Base-by-base conservation (phyloP, 176 grass and related monocot genomes). In the Musa itinerans region DNA sequence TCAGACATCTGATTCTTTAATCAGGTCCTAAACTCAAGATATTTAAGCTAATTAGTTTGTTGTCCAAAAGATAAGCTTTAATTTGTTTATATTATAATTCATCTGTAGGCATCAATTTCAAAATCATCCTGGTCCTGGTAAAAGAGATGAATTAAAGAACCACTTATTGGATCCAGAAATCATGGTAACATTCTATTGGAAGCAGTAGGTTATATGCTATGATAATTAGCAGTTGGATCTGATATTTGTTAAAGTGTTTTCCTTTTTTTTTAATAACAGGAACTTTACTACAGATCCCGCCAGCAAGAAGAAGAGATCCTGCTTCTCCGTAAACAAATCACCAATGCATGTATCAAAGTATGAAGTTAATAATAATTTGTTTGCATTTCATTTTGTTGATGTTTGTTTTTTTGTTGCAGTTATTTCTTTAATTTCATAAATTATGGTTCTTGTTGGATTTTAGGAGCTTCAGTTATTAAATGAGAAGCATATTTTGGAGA, bases 401-500 rank as follows among this genome's bases (percentile, higher is more conserved):
- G 17, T 63, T 15, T 27, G 22, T 51, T 81, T 43, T 43, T 43
- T 23, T 17, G 24, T 51, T 74, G 16, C 2, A 58, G 81, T 72
- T 76, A 14, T 63, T 78, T 5, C 58, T 43, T 52, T 81, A 82
- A 52, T 69, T 74, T 78, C 48, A 66, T 84, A 43, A 14, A 74
- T 77, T 50, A 9, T 77, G 75, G 50, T 62, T 81, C 71, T 76
- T 65, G 48, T 53, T 50, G 85, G 25, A n/a, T 87, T 73, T 29
- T 61, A 98, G 90, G 95, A 98, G 79, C 78, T 93, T 75, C 82
- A 82, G 54, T 86, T 87, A 69, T 80, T 98, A 82, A 86, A 79
- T 62, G 90, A 93, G 83, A 98, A 98, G 34, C 90, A 98, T 82
- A 93, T 93, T 82, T 84, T 98, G 69, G 88, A 93, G 88, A 91